Percentiles rank a stretch among this genome's conserved stretches.
Conservation (phyloP, 2,329 filamentous ascomycete genomes). For the Dryadomyces sulphureus region DNA sequence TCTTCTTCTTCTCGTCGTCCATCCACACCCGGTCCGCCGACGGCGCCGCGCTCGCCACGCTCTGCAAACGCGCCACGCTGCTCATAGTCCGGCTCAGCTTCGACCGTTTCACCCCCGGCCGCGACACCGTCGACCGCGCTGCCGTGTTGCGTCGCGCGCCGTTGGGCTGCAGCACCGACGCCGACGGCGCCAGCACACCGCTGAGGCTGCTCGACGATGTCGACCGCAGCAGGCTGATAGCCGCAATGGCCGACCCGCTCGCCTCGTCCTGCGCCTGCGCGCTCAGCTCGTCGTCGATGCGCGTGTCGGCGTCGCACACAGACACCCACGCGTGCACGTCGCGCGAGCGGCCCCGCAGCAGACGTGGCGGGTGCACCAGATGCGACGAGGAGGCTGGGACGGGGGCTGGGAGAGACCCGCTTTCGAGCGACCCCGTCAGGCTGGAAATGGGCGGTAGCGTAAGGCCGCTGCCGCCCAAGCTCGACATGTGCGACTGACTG, state of each 20-base stretch:
- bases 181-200: conserved; percentile 20
- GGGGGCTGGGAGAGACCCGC: background rate
- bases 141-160: conserved; percentile 49
- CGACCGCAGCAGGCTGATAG: conserved; percentile 67
- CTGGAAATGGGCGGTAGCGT: conserved; percentile 42
- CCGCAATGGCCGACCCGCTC: conserved; percentile 64
- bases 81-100: conserved; percentile 47
- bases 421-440: conserved; percentile 26
- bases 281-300: conserved; percentile 55
- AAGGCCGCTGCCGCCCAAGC: conserved; percentile 26
- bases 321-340: conserved; percentile 87
- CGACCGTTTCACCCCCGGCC: conserved; percentile 39
- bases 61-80: conserved; percentile 47
- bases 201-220: conserved; percentile 33
- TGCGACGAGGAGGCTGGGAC: conserved; percentile 6
- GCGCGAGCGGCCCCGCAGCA: conserved; percentile 60
- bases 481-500: conserved; percentile 53
- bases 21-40: conserved; percentile 16
- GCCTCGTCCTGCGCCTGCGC: conserved; percentile 69
- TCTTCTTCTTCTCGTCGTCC: conserved; percentile 20
- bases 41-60: conserved; percentile 22
- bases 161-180: conserved; percentile 34
- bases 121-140: conserved; percentile 15
- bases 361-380: conserved; percentile 23
- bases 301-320: conserved; percentile 66